These are phyloP conservation scores for Aspergillus pseudoglaucus DNA, from an alignment of 2,329 filamentous ascomycete genomes.

Conservation along the genomic window DNA sequence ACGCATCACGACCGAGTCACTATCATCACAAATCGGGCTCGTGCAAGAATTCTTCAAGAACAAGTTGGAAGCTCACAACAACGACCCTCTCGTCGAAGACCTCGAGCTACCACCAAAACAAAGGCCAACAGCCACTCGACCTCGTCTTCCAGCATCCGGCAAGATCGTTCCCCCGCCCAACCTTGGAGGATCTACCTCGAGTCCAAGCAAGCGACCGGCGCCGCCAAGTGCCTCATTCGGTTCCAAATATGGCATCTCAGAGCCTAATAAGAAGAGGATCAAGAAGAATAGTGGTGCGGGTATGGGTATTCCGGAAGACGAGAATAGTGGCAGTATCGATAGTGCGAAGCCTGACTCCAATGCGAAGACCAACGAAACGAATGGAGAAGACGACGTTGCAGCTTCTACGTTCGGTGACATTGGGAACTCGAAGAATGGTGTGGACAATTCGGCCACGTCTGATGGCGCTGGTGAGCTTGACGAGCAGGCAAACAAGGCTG, in stretches of 20 bases:
- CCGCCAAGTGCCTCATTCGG: conserved; percentile 16
- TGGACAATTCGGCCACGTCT: conserved; percentile 8
- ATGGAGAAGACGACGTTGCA: conserved; percentile 7
- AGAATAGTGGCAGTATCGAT: background rate
- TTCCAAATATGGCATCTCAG: conserved; percentile 21
- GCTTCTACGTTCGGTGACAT: conserved; percentile 6
- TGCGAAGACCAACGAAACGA: conserved; percentile 33
- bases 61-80: conserved; percentile 76
- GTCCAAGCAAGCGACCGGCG: conserved; percentile 37
- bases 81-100: conserved; percentile 82
- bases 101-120: conserved; percentile 93
- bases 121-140: conserved; percentile 45
- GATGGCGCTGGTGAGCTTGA: conserved; percentile 9
- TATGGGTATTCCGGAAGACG: conserved; percentile 17
- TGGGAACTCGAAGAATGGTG: conserved; percentile 9
- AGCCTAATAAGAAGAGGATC: conserved; percentile 38
- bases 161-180: conserved; percentile 36
- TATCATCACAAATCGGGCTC: conserved; percentile 75
- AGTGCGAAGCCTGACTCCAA: conserved; percentile 32
- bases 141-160: conserved; percentile 41
- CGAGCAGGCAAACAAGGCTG: conserved; percentile 18
- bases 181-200: conserved; percentile 25
- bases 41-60: conserved; percentile 86
- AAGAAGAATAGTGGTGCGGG: conserved; percentile 35
- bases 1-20: conserved; percentile 69